Percentiles rank a stretch among this genome's conserved stretches.
These are phyloP conservation scores for Suhomyces vadensis DNA, from an alignment of 805 yeast genomes.

Conservation along the genomic window DNA sequence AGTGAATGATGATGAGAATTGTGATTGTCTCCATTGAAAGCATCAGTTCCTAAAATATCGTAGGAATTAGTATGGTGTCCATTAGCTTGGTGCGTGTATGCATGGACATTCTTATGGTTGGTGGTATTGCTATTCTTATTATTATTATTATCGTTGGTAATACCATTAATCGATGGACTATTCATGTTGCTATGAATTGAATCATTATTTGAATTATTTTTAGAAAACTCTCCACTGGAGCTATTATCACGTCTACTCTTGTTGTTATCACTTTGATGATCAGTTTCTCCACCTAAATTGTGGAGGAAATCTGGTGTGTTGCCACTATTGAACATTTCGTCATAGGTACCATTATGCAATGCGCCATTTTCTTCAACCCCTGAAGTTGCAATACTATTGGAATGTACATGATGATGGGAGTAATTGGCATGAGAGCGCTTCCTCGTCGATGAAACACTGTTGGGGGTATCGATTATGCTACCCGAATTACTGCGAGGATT, in stretches of 20 bases:
- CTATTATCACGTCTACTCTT: not conserved
- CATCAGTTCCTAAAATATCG: constrained; percentile 3
- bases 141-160: constrained; percentile 9
- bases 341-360: constrained; percentile 1
- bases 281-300: constrained; percentile 4
- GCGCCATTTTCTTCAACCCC: not conserved
- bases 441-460: not conserved
- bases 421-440: not conserved
- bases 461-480: constrained; percentile 3
- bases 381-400: not conserved
- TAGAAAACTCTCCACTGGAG: not conserved
- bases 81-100: constrained; percentile 14
- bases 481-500: not conserved
- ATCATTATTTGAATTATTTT: not conserved
- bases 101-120: constrained; percentile 14
- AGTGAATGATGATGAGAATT: constrained; percentile 7
- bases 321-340: constrained; percentile 5
- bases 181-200: constrained; percentile 9
- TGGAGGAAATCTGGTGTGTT: constrained; percentile 20
- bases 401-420: not conserved
- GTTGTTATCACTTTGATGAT: not conserved
- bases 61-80: not conserved
- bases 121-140: constrained; percentile 4
- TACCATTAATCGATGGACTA: constrained; percentile 10
- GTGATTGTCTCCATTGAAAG: too few relatives aligned